Base-by-base conservation (phyloP, 164 flowering plant species). In the Annona squamosa region DNA sequence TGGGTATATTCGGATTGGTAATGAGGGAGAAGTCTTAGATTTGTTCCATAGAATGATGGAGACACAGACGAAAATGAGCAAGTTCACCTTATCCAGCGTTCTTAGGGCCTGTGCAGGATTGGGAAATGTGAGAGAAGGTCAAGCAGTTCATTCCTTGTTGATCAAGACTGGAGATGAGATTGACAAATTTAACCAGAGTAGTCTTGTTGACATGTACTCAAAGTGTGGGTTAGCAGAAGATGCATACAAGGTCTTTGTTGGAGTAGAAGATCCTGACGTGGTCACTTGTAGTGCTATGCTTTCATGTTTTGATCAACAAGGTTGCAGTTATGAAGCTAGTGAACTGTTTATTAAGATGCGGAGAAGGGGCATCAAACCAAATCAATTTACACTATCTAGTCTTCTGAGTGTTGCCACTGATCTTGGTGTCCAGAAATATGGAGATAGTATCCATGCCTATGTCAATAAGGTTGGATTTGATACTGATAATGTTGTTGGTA, bases 191-290 rank as follows among this genome's bases (percentile, higher is more conserved):
- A 13, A 83, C 7, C 75, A 81, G 45, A 84, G 86, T 77, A 68
- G 83, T 68, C 84, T 89, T 57, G 68, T 86, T 73, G 85, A 86
- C 76, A 82, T 89, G 89, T 87, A 87, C 73, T 84, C 86, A 43
- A 86, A 85, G 74, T 86, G 86, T 74, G 86, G 84, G 26, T 62
- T 81, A 72, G 79, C 76, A 43, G 79, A 79, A 67, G 86, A 83
- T 73, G 86, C 88, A 16, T 71, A 80, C 37, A 83, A 83, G 77
- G 79, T 83, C 13, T 87, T 85, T 68, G 43, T 5, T 73, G 76
- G 77, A 63, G 81, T 84, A 5, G 65, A 76, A 64, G 75, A 82
- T 77, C 87, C 86, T 5, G 86, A 87, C 70, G 72, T 80, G 68
- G 89, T 87, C 69, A 67, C 87, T 9, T 86, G 87, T 87, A 86